These are phyloP conservation scores for Fusarium floridanum DNA, from an alignment of 2,329 filamentous ascomycete genomes.

Conservation along the genomic window DNA sequence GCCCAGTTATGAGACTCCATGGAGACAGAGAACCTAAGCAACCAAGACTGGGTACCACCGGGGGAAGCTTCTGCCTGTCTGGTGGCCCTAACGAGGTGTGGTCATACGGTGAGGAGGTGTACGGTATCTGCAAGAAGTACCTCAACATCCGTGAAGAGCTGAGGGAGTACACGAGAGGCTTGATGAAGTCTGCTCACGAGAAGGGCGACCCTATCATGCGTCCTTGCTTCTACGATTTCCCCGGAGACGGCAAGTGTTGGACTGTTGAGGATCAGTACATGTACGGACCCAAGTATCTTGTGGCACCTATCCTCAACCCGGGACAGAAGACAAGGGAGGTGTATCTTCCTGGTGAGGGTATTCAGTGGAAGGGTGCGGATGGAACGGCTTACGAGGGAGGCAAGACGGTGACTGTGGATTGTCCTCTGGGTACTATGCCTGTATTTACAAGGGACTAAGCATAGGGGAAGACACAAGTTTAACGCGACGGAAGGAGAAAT, in stretches of 20 bases:
- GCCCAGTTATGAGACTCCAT: slow-evolving; percentile 76
- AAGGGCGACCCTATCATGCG: slow-evolving; percentile 73
- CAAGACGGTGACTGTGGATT: neutral
- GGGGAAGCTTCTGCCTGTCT: slow-evolving; percentile 58
- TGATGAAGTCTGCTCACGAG: slow-evolving; percentile 72
- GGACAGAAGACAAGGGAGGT: slow-evolving; percentile 59
- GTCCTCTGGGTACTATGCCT: slow-evolving; percentile 12
- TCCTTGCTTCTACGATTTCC: slow-evolving; percentile 74
- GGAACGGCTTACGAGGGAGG: neutral
- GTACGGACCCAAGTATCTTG: slow-evolving; percentile 71
- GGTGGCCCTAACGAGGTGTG: slow-evolving; percentile 74
- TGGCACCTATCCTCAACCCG: slow-evolving; percentile 67
- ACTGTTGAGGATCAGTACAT: slow-evolving; percentile 72
- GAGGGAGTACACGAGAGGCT: slow-evolving; percentile 66
- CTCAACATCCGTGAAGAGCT: slow-evolving; percentile 69
- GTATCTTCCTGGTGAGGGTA: slow-evolving; percentile 62
- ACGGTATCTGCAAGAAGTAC: slow-evolving; percentile 71
- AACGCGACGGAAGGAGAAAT: neutral
- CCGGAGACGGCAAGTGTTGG: slow-evolving; percentile 66
- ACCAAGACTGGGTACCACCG: slow-evolving; percentile 50
- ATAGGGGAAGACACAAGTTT: neutral
- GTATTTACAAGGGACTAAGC: slow-evolving; percentile 1
- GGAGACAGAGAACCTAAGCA: slow-evolving; percentile 72
- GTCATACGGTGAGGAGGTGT: slow-evolving; percentile 73
- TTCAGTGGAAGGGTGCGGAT: slow-evolving; percentile 6